These are phyloP conservation scores for Daldinia caldariorum DNA, from an alignment of 495 filamentous ascomycete species.

Conservation along the genomic window DNA sequence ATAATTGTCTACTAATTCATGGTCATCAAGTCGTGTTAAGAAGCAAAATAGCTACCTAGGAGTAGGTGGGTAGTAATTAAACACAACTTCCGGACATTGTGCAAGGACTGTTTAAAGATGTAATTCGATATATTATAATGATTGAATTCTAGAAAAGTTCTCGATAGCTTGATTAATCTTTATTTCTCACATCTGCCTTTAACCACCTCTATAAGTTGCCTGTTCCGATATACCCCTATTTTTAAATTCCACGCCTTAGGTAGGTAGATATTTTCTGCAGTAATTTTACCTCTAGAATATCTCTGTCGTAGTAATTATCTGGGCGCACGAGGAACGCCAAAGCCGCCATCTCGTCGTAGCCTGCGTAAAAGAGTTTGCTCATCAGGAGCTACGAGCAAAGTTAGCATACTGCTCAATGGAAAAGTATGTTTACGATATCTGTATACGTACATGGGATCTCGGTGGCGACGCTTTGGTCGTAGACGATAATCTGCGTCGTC, in stretches of 20 bases:
- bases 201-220: not conserved
- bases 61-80: too few species aligned
- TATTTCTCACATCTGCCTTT: not conserved
- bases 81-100: too few species aligned
- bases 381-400: slow-evolving; percentile 19
- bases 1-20: too few species aligned
- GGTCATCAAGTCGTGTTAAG: too few species aligned
- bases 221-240: not conserved
- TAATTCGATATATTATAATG: not conserved
- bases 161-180: not conserved
- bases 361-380: slow-evolving; percentile 36
- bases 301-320: slow-evolving; percentile 9
- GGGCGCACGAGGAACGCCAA: slow-evolving; percentile 35
- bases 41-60: too few species aligned
- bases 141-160: not conserved
- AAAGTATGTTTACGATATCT: not conserved
- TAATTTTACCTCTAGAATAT: not conserved
- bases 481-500: slow-evolving; percentile 26
- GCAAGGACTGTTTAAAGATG: not conserved
- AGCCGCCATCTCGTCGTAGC: slow-evolving; percentile 37
- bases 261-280: too few species aligned
- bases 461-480: slow-evolving; percentile 36
- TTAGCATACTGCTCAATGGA: slow-evolving; percentile 4
- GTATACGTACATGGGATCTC: slow-evolving; percentile 36
- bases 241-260: not conserved